Evolutionary conservation across 805 yeast genomes (phyloP).

Genomic region (Isabelozyma pseudorhagii): DNA sequence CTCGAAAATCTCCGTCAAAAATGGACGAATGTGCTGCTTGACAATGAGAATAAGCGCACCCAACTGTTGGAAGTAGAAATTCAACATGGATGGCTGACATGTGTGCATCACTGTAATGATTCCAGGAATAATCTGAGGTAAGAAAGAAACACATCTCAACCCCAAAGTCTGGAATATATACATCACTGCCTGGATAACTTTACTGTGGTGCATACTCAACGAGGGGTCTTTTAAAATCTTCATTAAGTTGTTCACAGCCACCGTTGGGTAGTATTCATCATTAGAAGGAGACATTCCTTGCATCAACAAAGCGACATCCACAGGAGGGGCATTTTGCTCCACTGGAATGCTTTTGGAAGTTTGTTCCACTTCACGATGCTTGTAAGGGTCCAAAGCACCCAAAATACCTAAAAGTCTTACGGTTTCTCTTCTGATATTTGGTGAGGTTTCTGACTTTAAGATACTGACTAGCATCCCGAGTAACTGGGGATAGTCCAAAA

Average conservation of each 20-base stretch:
- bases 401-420: slow-evolving; percentile 86
- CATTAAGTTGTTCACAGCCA: slow-evolving; percentile 82
- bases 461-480: slow-evolving; percentile 79
- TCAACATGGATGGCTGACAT: slow-evolving; percentile 75
- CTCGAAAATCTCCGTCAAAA: slow-evolving; percentile 68
- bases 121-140: slow-evolving; percentile 86
- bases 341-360: slow-evolving; percentile 51
- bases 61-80: slow-evolving; percentile 85
- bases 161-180: slow-evolving; percentile 88
- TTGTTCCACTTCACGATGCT: slow-evolving; percentile 87
- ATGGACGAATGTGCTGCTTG: slow-evolving; percentile 85
- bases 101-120: slow-evolving; percentile 79
- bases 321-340: slow-evolving; percentile 84
- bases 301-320: slow-evolving; percentile 87
- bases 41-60: slow-evolving; percentile 78
- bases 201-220: slow-evolving; percentile 79
- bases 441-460: slow-evolving; percentile 74
- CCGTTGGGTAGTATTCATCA: slow-evolving; percentile 94
- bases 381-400: slow-evolving; percentile 97
- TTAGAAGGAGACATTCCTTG: slow-evolving; percentile 90
- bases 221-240: slow-evolving; percentile 84
- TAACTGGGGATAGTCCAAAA: slow-evolving; percentile 86
- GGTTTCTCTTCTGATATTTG: slow-evolving; percentile 77
- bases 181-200: slow-evolving; percentile 92
- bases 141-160: slow-evolving; percentile 81